A percentile compares a stretch with the other conserved stretches of the same genome.
Evolutionary conservation across 345 rosid species (phyloP).

Genomic region (Punica granatum): DNA sequence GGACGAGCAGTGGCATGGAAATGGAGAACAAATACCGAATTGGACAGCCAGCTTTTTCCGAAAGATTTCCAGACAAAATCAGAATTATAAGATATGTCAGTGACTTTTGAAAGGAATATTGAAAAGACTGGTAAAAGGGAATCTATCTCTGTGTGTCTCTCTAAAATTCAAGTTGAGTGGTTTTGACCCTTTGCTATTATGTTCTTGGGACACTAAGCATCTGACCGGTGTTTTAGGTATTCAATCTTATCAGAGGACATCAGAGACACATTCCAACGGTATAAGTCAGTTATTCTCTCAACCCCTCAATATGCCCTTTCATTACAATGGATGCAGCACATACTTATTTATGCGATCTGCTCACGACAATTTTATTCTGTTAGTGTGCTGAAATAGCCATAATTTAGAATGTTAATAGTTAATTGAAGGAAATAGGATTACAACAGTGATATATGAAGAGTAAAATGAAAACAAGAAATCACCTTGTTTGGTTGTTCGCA

Average conservation of each 20-base stretch:
- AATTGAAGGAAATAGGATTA: no score
- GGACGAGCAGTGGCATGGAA: background rate
- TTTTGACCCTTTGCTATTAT: conserved; percentile 3
- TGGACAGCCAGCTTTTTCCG: background rate
- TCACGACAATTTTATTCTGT: no score
- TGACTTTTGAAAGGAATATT: conserved; percentile 1
- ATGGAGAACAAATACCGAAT: background rate
- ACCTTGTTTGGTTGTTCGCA: no score
- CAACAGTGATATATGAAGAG: no score
- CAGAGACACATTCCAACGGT: background rate
- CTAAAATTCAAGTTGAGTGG: background rate
- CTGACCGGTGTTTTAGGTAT: background rate
- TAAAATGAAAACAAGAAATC: no score
- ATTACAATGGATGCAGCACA: background rate
- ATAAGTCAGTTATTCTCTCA: background rate
- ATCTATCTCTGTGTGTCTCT: background rate
- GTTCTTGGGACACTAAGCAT: background rate
- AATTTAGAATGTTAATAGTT: no score
- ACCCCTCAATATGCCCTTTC: background rate
- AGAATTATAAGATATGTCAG: background rate
- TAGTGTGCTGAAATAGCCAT: no score
- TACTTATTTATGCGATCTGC: background rate
- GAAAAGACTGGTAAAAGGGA: background rate
- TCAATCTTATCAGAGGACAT: background rate
- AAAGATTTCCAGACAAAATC: conserved; percentile 3